These are phyloP conservation scores for Aquilaria yunnanensis DNA, from an alignment of 345 rosid genomes.

Conservation along the genomic window DNA sequence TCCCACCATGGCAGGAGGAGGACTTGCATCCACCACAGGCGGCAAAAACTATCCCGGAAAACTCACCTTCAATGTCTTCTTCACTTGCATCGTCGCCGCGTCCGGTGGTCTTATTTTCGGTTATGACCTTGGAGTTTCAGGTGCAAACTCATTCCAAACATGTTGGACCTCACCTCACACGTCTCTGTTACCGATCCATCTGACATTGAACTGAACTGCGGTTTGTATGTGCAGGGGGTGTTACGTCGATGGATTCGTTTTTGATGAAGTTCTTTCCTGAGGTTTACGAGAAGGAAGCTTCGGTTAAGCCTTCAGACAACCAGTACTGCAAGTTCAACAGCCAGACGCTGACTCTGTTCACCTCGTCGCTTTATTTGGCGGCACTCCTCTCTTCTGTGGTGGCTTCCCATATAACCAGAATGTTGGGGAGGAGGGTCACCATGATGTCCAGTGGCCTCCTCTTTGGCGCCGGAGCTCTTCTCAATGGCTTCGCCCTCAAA, in stretches of 20 bases:
- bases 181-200: too few species aligned
- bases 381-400: slow-evolving; percentile 59
- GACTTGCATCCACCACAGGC: background rate
- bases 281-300: slow-evolving; percentile 29
- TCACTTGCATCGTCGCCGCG: slow-evolving; percentile 28
- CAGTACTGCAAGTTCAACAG: slow-evolving; percentile 76
- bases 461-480: slow-evolving; percentile 54
- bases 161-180: too few species aligned
- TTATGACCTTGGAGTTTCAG: slow-evolving; percentile 43
- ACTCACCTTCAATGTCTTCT: slow-evolving; percentile 17
- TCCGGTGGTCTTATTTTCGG: slow-evolving; percentile 35
- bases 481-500: slow-evolving; percentile 53
- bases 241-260: slow-evolving; percentile 70
- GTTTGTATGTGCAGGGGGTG: slow-evolving; percentile 43
- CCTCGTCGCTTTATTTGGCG: slow-evolving; percentile 78
- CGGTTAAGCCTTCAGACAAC: slow-evolving; percentile 21
- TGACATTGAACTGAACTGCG: too few species aligned
- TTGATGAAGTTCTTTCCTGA: slow-evolving; percentile 55
- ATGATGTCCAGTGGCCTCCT: slow-evolving; percentile 57
- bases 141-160: background rate
- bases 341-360: slow-evolving; percentile 56
- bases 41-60: slow-evolving; percentile 25
- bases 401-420: slow-evolving; percentile 50
- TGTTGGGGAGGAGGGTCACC: slow-evolving; percentile 57
- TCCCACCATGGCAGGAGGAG: slow-evolving; percentile 30